Evolutionary conservation across 345 rosid species (phyloP), one percentile per base, ranked within the genome.

Genomic region (Salix arbutifolia): DNA sequence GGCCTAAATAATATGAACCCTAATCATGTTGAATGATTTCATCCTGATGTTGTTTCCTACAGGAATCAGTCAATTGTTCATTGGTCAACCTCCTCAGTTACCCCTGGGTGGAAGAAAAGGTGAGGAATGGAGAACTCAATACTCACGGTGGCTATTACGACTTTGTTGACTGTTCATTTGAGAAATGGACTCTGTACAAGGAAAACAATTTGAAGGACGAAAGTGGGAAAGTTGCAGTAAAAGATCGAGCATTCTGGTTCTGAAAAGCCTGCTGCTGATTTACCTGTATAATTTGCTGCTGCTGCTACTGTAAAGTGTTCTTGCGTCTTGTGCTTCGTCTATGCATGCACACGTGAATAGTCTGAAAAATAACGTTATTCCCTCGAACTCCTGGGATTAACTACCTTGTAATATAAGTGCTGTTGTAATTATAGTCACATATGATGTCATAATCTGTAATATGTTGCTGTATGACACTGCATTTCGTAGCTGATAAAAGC

Each of bases 31-130:
- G 71, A 56, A 53, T 53, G 40, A 42, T 56, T 42, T 56, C 60
- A 28, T 38, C 10, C 26, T 37, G 10, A 35, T 25, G 21, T 53
- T 52, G 8, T 31, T 65, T n/a, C 71, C 70, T 74, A 50, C 86
- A 96, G 98, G 89, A 87, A 35, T 96, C 99, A 1, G 84, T 93
- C 48, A 89, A 89, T 80, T 79, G 86, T 76, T 93, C 99, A 1
- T 81, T 96, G 85, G 74, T 73, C 53, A 93, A 84, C 76, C 90
- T 93, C 74, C 94, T 96, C 67, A 90, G 87, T 76, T 96, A 93
- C 76, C 98, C 97, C 2, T 96, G 98, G 99, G 89, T 96, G 73
- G 90, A 92, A 84, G 99, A 93, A 79, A 94, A 83, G 78, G 92
- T 90, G 74, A 76, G 72, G 82, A 77, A 80, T 58, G 92, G 92